Percentiles rank a stretch among this genome's conserved stretches.
These are phyloP conservation scores for Spatholobus suberectus DNA, from an alignment of 306 rosid genomes.

Conservation along the genomic window DNA sequence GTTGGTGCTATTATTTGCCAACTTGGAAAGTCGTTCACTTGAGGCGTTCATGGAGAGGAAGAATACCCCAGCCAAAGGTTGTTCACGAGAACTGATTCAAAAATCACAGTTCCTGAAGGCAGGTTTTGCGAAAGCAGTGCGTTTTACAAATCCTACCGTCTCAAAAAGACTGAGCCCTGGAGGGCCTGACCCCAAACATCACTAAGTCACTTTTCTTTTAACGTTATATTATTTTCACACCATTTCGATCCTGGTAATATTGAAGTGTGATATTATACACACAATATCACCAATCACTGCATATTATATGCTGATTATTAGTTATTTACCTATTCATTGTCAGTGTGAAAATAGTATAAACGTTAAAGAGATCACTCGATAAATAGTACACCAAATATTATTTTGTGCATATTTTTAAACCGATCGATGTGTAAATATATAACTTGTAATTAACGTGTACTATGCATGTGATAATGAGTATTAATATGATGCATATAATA, in stretches of 20 bases:
- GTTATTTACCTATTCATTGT: not conserved
- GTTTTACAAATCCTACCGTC: slow-evolving; percentile 4
- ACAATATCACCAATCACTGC: not conserved
- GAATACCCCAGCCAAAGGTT: slow-evolving; percentile 10
- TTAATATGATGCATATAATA: not conserved
- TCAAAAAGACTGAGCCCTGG: slow-evolving; percentile 49
- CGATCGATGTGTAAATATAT: too few species aligned
- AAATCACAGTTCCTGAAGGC: slow-evolving; percentile 36
- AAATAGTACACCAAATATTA: not conserved
- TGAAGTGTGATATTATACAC: not conserved
- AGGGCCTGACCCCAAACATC: slow-evolving; percentile 59
- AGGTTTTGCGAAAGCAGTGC: slow-evolving; percentile 15
- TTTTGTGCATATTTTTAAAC: not conserved
- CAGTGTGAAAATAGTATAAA: not conserved
- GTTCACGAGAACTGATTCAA: slow-evolving; percentile 14
- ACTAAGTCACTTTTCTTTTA: slow-evolving; percentile 24
- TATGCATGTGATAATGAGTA: too few species aligned
- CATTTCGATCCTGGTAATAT: not conserved
- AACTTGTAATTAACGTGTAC: too few species aligned
- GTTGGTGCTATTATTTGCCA: slow-evolving; percentile 17
- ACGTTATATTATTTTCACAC: not conserved
- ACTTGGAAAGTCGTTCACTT: slow-evolving; percentile 44
- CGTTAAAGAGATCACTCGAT: not conserved
- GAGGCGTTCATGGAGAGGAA: slow-evolving; percentile 23
- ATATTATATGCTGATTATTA: not conserved